phyloP scores from a whole-genome alignment of 1,139 yeast genomes.

The Lodderomyces beijingensis region DNA sequence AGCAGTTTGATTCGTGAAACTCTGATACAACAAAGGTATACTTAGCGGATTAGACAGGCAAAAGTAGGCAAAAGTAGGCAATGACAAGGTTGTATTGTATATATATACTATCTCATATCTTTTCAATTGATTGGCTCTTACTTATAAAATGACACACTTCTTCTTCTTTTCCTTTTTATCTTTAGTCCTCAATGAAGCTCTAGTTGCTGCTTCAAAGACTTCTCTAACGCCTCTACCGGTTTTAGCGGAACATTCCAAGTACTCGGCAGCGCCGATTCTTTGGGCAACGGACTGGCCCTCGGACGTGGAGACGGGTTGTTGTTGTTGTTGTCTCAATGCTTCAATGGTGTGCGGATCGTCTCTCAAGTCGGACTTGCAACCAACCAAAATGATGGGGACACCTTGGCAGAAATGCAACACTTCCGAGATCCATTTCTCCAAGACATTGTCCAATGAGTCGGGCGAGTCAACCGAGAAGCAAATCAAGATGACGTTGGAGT shows the following conservation, averaged over 20 bases:
- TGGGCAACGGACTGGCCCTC: conserved; percentile 87
- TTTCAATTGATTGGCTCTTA: not conserved
- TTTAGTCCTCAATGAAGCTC: conserved; percentile 72
- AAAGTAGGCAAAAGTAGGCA: too few relatives aligned
- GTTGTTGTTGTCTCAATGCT: conserved; percentile 68
- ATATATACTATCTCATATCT: too few relatives aligned
- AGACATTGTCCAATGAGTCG: conserved; percentile 87
- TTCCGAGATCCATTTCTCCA: conserved; percentile 94
- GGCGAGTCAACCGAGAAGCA: conserved; percentile 92
- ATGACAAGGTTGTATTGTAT: too few relatives aligned
- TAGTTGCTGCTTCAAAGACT: conserved; percentile 88
- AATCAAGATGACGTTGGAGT: conserved; percentile 85
- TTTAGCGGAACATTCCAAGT: conserved; percentile 92
- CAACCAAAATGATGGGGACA: conserved; percentile 89
- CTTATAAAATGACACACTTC: conserved; percentile 57
- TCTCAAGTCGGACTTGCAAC: conserved; percentile 88
- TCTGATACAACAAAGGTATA: too few relatives aligned
- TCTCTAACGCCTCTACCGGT: conserved; percentile 88
- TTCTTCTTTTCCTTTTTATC: conserved; percentile 54
- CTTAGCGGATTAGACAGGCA: too few relatives aligned
- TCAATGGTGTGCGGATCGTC: conserved; percentile 75
- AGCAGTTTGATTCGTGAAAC: too few relatives aligned
- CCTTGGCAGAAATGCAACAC: conserved; percentile 93
- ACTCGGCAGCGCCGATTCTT: conserved; percentile 80
- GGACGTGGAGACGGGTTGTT: conserved; percentile 67